These are phyloP conservation scores for Miscanthus lutarioriparius DNA, from an alignment of 176 grass and related monocot genomes.

Conservation along the genomic window DNA sequence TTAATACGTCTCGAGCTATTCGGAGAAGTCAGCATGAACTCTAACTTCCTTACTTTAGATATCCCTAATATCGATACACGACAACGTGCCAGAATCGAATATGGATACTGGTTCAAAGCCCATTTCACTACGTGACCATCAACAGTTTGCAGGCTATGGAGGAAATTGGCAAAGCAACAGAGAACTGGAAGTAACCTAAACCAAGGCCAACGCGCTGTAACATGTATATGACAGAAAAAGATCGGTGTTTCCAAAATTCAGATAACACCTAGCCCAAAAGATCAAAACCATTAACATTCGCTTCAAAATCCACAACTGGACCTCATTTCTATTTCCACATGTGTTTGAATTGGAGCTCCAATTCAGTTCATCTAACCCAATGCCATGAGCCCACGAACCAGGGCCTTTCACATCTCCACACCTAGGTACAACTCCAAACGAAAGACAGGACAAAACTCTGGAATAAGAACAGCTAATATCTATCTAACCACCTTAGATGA, in stretches of 20 bases:
- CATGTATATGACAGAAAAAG: too few relatives aligned
- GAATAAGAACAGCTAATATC: not conserved
- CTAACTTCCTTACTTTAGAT: too few relatives aligned
- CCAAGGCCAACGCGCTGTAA: not conserved
- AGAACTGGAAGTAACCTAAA: not conserved
- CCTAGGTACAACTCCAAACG: conserved; percentile 33
- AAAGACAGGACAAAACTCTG: not conserved
- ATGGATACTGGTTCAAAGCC: not conserved
- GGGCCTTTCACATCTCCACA: conserved; percentile 26
- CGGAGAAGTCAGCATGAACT: too few relatives aligned
- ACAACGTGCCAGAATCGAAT: too few relatives aligned
- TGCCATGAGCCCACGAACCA: not conserved
- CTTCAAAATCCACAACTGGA: not conserved
- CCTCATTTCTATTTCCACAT: not conserved
- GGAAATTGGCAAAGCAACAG: not conserved
- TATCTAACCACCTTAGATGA: conserved; percentile 7
- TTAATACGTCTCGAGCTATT: too few relatives aligned
- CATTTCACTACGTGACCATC: not conserved
- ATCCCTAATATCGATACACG: too few relatives aligned
- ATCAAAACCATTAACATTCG: not conserved
- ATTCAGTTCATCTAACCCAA: not conserved
- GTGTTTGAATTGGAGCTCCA: not conserved
- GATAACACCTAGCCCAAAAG: not conserved
- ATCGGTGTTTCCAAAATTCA: not conserved
- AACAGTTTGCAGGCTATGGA: not conserved